These are phyloP conservation scores for Willaertia magna DNA, from an alignment of 208 protist species.

Conservation along the genomic window DNA sequence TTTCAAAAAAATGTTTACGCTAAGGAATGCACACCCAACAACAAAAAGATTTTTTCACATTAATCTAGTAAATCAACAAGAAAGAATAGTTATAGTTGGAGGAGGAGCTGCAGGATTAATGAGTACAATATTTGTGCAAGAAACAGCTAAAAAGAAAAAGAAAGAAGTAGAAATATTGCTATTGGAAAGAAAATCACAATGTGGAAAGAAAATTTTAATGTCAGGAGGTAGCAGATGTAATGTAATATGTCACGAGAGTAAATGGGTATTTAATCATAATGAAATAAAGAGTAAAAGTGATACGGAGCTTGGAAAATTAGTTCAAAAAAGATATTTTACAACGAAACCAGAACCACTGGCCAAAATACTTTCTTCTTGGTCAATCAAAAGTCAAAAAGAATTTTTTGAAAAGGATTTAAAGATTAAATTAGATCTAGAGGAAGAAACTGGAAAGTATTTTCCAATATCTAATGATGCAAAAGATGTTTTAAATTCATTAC, in stretches of 20 bases:
- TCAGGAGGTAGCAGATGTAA: background rate
- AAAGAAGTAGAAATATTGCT: background rate
- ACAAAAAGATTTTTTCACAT: too few species aligned
- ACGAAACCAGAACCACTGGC: background rate
- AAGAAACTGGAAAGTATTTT: constrained; percentile 3
- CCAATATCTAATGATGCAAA: background rate
- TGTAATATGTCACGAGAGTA: background rate
- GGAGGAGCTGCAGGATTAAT: background rate
- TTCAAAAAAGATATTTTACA: background rate
- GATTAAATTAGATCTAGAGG: background rate
- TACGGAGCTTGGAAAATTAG: background rate
- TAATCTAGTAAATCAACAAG: too few species aligned
- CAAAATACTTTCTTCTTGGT: background rate
- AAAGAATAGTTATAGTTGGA: background rate
- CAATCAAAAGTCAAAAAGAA: background rate
- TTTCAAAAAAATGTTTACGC: too few species aligned
- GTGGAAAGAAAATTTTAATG: constrained; percentile 1
- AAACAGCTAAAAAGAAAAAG: background rate
- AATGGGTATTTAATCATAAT: background rate
- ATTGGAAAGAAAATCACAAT: background rate
- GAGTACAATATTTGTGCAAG: background rate
- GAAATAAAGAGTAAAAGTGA: background rate
- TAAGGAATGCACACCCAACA: too few species aligned
- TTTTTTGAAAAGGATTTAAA: constrained; percentile 1
- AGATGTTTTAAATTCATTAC: background rate